These are phyloP conservation scores for Poa annua DNA, from an alignment of 176 grass and related monocot genomes.

Conservation along the genomic window DNA sequence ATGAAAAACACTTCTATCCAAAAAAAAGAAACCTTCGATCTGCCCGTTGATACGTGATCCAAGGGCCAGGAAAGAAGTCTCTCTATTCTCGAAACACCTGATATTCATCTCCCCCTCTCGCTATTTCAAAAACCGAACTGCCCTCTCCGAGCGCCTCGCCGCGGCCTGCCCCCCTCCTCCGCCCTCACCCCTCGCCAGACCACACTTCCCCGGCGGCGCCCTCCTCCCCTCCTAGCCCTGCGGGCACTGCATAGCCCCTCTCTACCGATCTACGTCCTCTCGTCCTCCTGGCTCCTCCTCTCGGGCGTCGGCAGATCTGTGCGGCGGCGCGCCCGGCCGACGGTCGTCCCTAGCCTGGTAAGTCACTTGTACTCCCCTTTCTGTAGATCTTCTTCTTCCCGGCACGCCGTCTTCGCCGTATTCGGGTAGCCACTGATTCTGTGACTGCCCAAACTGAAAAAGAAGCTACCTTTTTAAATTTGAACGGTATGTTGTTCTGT, in stretches of 20 bases:
- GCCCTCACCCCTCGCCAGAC: not conserved
- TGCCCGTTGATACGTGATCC: not conserved
- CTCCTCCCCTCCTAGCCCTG: not conserved
- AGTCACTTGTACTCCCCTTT: not conserved
- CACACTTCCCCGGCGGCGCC: conserved; percentile 9
- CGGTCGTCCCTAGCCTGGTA: conserved; percentile 4
- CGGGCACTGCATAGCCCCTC: not conserved
- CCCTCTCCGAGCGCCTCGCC: conserved; percentile 4
- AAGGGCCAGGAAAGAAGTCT: not conserved
- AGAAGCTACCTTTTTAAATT: not conserved
- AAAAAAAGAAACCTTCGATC: not conserved
- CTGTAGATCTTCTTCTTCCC: not conserved
- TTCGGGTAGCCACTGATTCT: not conserved
- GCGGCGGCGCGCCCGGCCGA: conserved; percentile 12
- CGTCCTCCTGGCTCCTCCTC: not conserved
- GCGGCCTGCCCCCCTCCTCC: conserved; percentile 2
- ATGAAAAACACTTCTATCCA: not conserved
- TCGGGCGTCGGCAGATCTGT: conserved; percentile 17
- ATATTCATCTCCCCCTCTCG: conserved; percentile 12
- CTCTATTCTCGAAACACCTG: not conserved
- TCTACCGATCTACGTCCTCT: not conserved
- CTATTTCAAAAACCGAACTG: conserved; percentile 33
- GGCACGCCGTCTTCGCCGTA: not conserved
- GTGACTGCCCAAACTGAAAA: conserved; percentile 12
- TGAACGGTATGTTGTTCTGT: conserved; percentile 22